Evolutionary conservation across 345 rosid species (phyloP), one percentile per base, ranked within the genome.

Genomic region (Salix arbutifolia): DNA sequence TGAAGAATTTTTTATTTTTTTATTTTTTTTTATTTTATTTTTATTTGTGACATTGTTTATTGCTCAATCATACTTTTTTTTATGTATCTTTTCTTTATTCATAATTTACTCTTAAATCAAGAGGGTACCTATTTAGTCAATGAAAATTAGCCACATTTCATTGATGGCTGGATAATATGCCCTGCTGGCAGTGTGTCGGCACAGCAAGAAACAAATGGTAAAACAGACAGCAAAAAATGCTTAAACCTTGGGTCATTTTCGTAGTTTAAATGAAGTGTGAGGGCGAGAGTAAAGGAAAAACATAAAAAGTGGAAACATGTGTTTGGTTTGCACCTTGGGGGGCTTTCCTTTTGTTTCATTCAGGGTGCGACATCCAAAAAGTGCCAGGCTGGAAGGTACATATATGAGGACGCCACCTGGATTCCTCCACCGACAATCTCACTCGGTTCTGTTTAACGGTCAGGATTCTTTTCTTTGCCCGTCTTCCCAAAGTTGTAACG

Each of bases 361-460:
- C 44, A 11, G 50, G 5, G 50, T 0, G 50, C 16, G 50, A 12
- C 13, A 40, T 14, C 50, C 50, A 4, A 46, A 46, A 46, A 46
- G 16, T 3, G 50, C 50, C 50, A 46, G 50, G 50, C 50, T 46
- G 50, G 50, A 12, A 13, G 17, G 5, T 13, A 1, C 50, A 3
- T 12, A 46, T 46, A 46, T 13, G 50, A 28, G 44, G 44, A 71
- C 37, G 66, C 48, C 75, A 72, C 75, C 66, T 72, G 75, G 67
- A 56, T 1, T 56, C 75, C 42, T 33, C 21, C 66, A 37, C 75
- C 75, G 75, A 72, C 75, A 72, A 58, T 71, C 60, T 71, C 30
- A 21, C 30, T 23, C 23, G 71, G 31, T 4, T 12, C 50, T 12
- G 50, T 60, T 60, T 60, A 21, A 60, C 65, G 65, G 65, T n/a